Percentiles rank a stretch among this genome's conserved stretches.
Conservation (phyloP, 495 filamentous ascomycete genomes). For the Penicillium paradoxum region DNA sequence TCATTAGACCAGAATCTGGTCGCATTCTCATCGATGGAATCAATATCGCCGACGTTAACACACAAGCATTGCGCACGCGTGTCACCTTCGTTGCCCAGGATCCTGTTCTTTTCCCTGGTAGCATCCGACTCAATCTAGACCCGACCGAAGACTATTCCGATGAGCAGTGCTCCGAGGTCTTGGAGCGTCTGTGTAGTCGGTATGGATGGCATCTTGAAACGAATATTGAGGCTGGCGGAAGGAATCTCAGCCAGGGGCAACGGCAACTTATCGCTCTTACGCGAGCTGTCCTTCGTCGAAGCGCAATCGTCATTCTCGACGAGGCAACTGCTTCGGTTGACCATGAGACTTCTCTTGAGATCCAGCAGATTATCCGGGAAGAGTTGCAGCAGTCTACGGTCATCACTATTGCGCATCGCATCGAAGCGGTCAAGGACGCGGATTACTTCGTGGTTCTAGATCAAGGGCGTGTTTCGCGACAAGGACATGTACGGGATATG, state of each 20-base stretch:
- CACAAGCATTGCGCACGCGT: slow-evolving; percentile 53
- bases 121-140: slow-evolving; percentile 56
- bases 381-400: slow-evolving; percentile 76
- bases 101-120: slow-evolving; percentile 58
- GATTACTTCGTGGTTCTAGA: slow-evolving; percentile 69
- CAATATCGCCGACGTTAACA: slow-evolving; percentile 55
- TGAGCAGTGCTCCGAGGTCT: slow-evolving; percentile 45
- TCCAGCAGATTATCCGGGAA: slow-evolving; percentile 69
- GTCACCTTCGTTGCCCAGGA: slow-evolving; percentile 64
- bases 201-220: slow-evolving; percentile 53
- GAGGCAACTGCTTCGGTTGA: slow-evolving; percentile 88
- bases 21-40: slow-evolving; percentile 56
- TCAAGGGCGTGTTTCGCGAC: slow-evolving; percentile 48
- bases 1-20: slow-evolving; percentile 48
- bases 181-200: slow-evolving; percentile 45
- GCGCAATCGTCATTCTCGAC: slow-evolving; percentile 60
- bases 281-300: slow-evolving; percentile 53
- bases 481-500: slow-evolving; percentile 32
- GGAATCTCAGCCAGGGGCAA: slow-evolving; percentile 58
- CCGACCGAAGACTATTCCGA: slow-evolving; percentile 44
- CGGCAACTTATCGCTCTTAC: slow-evolving; percentile 57
- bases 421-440: slow-evolving; percentile 74
- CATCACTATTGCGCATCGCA: slow-evolving; percentile 79
- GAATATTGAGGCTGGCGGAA: slow-evolving; percentile 53
- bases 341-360: slow-evolving; percentile 66